phyloP scores from a whole-genome alignment of 2,329 filamentous ascomycete genomes.

The Dactylellina drechsleri region DNA sequence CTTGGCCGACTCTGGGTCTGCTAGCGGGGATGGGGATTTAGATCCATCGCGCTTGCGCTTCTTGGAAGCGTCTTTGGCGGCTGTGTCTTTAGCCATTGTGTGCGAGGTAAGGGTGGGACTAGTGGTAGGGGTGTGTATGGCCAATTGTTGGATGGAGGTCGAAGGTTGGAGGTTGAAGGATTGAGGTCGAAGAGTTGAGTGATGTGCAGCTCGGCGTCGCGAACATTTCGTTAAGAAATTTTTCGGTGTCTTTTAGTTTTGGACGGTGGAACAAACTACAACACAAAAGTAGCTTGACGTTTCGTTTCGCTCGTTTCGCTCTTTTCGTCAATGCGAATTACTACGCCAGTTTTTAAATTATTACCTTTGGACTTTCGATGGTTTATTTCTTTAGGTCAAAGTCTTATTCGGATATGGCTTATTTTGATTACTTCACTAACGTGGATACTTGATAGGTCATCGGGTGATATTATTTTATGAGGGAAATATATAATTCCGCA shows the following conservation, averaged over 20 bases:
- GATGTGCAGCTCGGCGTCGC: conserved; percentile 27
- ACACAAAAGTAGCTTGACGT: conserved; percentile 17
- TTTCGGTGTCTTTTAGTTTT: conserved; percentile 14
- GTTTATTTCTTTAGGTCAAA: too few relatives aligned
- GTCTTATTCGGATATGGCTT: too few relatives aligned
- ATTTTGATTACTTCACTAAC: too few relatives aligned
- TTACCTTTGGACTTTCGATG: too few relatives aligned
- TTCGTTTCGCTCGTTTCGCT: background rate
- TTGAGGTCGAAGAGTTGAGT: conserved; percentile 25
- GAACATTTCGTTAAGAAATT: conserved; percentile 32
- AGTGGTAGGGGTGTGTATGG: conserved; percentile 10
- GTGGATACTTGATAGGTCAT: too few relatives aligned
- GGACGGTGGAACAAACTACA: conserved; percentile 29
- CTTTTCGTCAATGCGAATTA: background rate
- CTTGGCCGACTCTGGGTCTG: conserved; percentile 60
- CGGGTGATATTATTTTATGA: too few relatives aligned
- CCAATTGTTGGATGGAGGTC: conserved; percentile 35
- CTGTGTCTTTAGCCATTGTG: conserved; percentile 56
- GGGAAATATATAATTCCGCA: too few relatives aligned
- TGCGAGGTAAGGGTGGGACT: background rate
- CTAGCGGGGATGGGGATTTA: conserved; percentile 52
- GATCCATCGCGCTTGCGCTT: conserved; percentile 56
- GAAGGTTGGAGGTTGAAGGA: conserved; percentile 27
- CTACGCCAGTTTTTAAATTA: too few relatives aligned
- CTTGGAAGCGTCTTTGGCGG: conserved; percentile 56